Evolutionary conservation across 208 protist genomes (phyloP).

Genomic region (Leishmania tropica): DNA sequence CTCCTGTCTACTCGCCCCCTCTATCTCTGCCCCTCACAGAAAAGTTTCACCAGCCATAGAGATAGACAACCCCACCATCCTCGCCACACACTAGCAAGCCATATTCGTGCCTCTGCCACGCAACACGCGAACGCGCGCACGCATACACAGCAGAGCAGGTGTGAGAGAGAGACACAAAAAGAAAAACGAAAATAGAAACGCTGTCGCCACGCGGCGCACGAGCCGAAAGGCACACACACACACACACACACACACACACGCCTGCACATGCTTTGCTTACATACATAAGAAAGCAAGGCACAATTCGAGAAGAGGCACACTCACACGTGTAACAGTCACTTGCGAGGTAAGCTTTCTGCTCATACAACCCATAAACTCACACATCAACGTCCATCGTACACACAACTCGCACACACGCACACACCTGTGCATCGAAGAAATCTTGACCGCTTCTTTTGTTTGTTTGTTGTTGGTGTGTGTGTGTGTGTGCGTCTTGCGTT

Average conservation of each 20-base stretch:
- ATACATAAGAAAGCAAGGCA: not conserved
- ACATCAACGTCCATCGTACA: not conserved
- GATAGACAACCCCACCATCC: not conserved
- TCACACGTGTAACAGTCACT: not conserved
- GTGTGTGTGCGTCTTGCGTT: not conserved
- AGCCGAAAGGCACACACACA: not conserved
- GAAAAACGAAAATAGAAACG: not conserved
- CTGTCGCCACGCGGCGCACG: not conserved
- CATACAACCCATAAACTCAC: not conserved
- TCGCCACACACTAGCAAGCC: not conserved
- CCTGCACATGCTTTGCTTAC: not conserved
- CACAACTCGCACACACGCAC: not conserved
- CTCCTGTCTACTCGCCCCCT: not conserved
- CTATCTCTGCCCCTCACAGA: conserved; percentile 1
- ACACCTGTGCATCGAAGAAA: not conserved
- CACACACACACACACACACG: not conserved
- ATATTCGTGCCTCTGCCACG: not conserved
- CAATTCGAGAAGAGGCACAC: not conserved
- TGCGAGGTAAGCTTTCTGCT: not conserved
- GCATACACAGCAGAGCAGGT: not conserved
- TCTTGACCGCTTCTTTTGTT: not conserved
- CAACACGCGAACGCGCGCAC: not conserved
- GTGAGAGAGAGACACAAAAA: not conserved
- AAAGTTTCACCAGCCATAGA: conserved; percentile 3
- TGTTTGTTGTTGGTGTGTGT: not conserved